Evolutionary conservation across 73 alveolate species (phyloP), one percentile per base, ranked within the genome.

Genomic region (Paramecium octaurelia): DNA sequence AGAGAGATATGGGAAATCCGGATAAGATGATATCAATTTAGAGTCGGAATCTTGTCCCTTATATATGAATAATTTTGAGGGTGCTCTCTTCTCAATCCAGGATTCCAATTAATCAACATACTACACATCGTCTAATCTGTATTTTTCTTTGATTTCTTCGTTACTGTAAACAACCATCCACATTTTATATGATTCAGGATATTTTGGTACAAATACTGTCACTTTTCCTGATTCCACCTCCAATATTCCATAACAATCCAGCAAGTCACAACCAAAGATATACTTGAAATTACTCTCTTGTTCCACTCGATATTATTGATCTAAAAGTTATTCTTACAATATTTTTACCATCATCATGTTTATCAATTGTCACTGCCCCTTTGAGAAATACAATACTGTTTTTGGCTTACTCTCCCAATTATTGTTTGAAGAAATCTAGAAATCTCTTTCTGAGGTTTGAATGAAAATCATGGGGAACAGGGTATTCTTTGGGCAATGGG

Each of bases 21-120:
- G 97, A 38, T 95, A 80, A 11, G 93, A 77, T 27, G 94, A 93
- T 36, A 68, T 85, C 34, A 46, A 48, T 12, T 96, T 97, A 23
- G 99, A 96, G 76, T 97, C 99, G 8, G 97, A 57, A 90, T 97
- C 97, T 23, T 93, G 83, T 23, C 99, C 99, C 54, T 86, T 44
- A 73, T 95, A 95, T 16, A 94, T 93, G 75, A 92, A 97, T 71
- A 97, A 86, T 80, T 85, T 92, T 27, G 92, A 86, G 46, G 99
- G 99, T n/a, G 87, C 80, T 36, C 64, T 42, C 40, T 95, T 95
- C 20, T 87, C 69, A 10, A 95, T 77, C 86, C 92, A 97, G 6
- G 34, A 69, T 71, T 94, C 97, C 50, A 96, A 31, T 50, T 96
- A 96, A 29, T 88, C 97, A 50, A 92, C 88, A 70, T 93, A 96